Base-by-base conservation (phyloP, 2,329 filamentous ascomycete species). In the Ophiocordyceps camponoti-floridani region DNA sequence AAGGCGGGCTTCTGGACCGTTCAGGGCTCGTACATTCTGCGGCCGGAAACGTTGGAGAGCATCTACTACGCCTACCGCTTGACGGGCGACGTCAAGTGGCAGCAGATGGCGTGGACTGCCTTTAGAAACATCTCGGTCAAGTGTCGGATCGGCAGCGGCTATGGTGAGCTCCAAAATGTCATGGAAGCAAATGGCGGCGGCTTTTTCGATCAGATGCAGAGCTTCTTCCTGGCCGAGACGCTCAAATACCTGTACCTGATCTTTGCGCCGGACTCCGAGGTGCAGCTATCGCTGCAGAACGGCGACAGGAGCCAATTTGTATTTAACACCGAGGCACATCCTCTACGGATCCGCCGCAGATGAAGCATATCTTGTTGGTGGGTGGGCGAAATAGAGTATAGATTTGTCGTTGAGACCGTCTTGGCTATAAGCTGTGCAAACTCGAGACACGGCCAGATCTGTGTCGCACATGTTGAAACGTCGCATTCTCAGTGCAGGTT, bases 31-130 rank as follows among this genome's bases (percentile, higher is more conserved):
- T 94, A 93, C 58, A 64, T 80, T 9, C 71, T 93, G 28, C 74
- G 86, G 0, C 82, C 85, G 0, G 86, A 93, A 62, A 84, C 87
- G 4, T 71, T 93, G 31, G 86, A 94, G 64, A 82, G 77, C 51
- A 80, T 80, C 59, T 94, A 93, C 69, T 91, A 94, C 60, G 84
- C 86, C 2, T 93, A 84, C 66, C 77, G 85, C 43, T 74, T 81
- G 1, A 94, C 86, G 0, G 79, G 81, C 4, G 72, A 89, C 48
- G 51, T 64, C 30, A 82, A 77, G 63, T 94, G 88, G 61, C 82
- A 84, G 58, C 80, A 89, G 47, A 87, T 83, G 79, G 81, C 82
- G 5, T 94, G 84, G 84, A 74, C 81, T 38, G 84, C 77, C 0
- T 91, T 89, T 60, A 55, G 72, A 33, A 70, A 70, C 26, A 81